Evolutionary conservation across 768 basidiomycete species (phyloP), one percentile per base, ranked within the genome.

Genomic region (Thelephora ganbajun): DNA sequence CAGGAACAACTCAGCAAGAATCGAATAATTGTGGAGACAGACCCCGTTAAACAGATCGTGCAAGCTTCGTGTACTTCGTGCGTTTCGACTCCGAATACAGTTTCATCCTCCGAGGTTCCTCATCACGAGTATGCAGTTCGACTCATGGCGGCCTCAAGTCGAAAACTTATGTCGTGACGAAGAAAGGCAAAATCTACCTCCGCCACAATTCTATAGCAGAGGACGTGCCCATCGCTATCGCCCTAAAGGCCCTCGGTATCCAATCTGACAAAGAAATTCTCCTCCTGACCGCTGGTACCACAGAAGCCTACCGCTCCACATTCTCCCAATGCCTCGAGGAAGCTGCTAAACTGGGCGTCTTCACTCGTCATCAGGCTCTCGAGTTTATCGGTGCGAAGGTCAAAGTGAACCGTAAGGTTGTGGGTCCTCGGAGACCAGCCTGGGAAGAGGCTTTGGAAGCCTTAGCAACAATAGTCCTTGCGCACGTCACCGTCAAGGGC

Each of bases 1-100:
- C 96, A 99, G 63, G 96, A 98, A 61, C 96, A 99, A 66, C 66
- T 98, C 59, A 93, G 89, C 73, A 98, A 98, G 73, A 98, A 99
- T 63, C 78, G 96, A 36, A 99, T 99, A 60, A 97, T 99, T 54
- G 96, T 99, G 51, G 96, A 98, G 69, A 86, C 83, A 5, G 96
- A 98, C 63, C 66, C 73, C 18, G 80, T 80, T 36, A 97, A 98
- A 64, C 88, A 87, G 5, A 69, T 83, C 35, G 92, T 96, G 0
- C 90, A 90, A 61, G 91, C 94, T 2, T 92, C 90, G 3, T 96
- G 93, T 65, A 97, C 93, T 44, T 96, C 92, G 88, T 93, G 57
- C 60, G 90, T 71, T 34, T 20, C 47, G 14, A 23, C 19, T 14
- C 7, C 45, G 43, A 30, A 19, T 35, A n/a, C 22, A 33, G 18